phyloP scores from a whole-genome alignment of 805 yeast species.

The Wickerhamomyces hampshirensis region DNA sequence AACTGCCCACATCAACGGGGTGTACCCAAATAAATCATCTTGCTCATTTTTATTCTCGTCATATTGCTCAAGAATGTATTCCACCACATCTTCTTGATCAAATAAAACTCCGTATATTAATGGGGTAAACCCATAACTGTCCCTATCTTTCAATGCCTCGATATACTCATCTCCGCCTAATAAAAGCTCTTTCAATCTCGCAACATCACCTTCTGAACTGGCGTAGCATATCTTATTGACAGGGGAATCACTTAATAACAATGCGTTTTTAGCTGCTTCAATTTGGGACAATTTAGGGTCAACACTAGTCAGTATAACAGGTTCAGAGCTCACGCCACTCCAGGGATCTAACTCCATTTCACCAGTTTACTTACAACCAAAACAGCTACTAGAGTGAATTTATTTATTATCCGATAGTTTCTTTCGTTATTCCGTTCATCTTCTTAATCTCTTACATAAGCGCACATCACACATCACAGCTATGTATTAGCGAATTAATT shows the following conservation, averaged over 20 bases:
- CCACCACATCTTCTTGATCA: background rate
- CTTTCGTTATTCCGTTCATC: too few relatives aligned
- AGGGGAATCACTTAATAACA: background rate
- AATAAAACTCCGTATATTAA: background rate
- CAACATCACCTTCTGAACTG: background rate
- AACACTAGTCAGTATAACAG: too few relatives aligned
- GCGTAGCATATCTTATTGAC: background rate
- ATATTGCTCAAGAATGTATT: slow-evolving; percentile 9
- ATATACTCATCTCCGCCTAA: background rate
- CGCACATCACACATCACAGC: too few relatives aligned
- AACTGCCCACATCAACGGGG: slow-evolving; percentile 87
- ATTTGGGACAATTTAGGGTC: background rate
- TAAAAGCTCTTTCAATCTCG: background rate
- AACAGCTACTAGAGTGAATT: too few relatives aligned
- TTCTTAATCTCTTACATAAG: too few relatives aligned
- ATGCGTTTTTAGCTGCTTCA: background rate
- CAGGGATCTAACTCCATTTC: background rate
- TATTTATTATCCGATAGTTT: too few relatives aligned
- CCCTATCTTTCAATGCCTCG: background rate
- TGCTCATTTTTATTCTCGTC: slow-evolving; percentile 43
- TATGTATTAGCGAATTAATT: too few relatives aligned
- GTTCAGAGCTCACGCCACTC: background rate
- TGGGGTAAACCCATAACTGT: background rate
- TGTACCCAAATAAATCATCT: slow-evolving; percentile 49
- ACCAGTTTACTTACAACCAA: too few relatives aligned